Evolutionary conservation across 108 stramenopile species (phyloP).

Genomic region (Fistulifera pelliculosa): DNA sequence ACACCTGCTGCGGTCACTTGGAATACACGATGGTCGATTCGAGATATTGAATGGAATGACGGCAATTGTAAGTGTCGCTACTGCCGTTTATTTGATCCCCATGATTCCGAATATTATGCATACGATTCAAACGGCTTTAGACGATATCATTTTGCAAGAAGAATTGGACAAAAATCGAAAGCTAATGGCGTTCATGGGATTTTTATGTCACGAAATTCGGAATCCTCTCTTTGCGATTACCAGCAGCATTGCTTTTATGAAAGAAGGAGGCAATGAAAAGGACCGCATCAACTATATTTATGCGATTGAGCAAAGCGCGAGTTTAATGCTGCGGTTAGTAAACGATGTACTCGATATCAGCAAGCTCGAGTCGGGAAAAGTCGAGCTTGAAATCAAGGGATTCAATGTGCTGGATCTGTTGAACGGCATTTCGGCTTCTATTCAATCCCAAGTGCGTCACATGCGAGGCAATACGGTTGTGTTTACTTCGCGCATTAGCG

Average conservation of each 20-base stretch:
- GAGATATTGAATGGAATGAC: constrained; percentile 23
- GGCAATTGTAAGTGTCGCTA: constrained; percentile 28
- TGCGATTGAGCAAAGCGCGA: constrained; percentile 13
- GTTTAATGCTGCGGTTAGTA: constrained; percentile 26
- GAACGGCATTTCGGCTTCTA: constrained; percentile 7
- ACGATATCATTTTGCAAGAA: constrained; percentile 10
- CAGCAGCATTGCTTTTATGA: constrained; percentile 12
- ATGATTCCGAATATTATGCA: constrained; percentile 26
- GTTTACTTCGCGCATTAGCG: constrained; percentile 5
- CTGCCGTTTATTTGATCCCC: constrained; percentile 34
- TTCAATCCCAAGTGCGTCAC: constrained; percentile 9
- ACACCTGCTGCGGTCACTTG: constrained; percentile 31
- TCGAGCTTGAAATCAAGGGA: constrained; percentile 17
- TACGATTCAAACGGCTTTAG: constrained; percentile 4
- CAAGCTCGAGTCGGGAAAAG: constrained; percentile 31
- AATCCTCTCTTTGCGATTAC: constrained; percentile 30
- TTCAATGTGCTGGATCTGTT: constrained; percentile 18
- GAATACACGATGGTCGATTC: not conserved
- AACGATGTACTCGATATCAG: constrained; percentile 31
- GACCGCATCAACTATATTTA: constrained; percentile 6
- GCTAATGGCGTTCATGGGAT: constrained; percentile 31
- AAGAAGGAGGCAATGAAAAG: constrained; percentile 4
- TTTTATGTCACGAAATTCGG: constrained; percentile 32
- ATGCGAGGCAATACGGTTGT: constrained; percentile 3
- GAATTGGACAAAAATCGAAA: constrained; percentile 12